Evolutionary conservation across 2,329 filamentous ascomycete genomes (phyloP), one percentile per base, ranked within the genome.

Genomic region (Fusarium guadeloupense): DNA sequence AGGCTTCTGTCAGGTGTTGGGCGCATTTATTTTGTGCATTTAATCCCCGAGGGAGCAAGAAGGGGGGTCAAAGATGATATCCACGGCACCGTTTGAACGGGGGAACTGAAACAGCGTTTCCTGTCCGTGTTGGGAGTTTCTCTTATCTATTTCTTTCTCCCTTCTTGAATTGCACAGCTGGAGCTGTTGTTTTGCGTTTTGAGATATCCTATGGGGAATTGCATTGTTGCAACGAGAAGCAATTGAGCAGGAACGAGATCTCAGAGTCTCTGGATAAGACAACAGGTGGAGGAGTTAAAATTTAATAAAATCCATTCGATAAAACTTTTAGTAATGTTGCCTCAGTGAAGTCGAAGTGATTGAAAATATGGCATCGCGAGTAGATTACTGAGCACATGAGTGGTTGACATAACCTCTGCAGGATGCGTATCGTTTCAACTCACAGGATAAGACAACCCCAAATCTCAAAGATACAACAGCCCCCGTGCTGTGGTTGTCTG

Each of bases 401-500:
- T n/a, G 34, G 35, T 28, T n/a, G 20, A n/a, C n/a, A n/a, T 17
- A 49, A 19, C n/a, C 16, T 7, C 10, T 44, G 23, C 8, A 30
- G 16, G 14, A 20, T 19, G 45, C n/a, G n/a, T n/a, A n/a, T n/a
- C n/a, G n/a, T n/a, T 35, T 16, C 20, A 46, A 31, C 37, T 40
- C 33, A 52, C 55, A 42, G 38, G 25, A 21, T 55, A 55, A 38
- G 28, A 23, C 43, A 48, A 26, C 45, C 46, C 58, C 62, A 62
- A 55, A 50, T 43, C 26, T 31, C 13, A 12, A 33, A 28, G 19
- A 23, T n/a, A n/a, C n/a, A n/a, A n/a, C n/a, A n/a, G n/a, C n/a
- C 62, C 66, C 23, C 67, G 62, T 69, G 67, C 56, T 52, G 52
- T 34, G 19, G 19, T 48, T 59, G 49, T 62, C 68, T 67, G 66